phyloP scores from a whole-genome alignment of 164 flowering plant species.

The Santalum album region DNA sequence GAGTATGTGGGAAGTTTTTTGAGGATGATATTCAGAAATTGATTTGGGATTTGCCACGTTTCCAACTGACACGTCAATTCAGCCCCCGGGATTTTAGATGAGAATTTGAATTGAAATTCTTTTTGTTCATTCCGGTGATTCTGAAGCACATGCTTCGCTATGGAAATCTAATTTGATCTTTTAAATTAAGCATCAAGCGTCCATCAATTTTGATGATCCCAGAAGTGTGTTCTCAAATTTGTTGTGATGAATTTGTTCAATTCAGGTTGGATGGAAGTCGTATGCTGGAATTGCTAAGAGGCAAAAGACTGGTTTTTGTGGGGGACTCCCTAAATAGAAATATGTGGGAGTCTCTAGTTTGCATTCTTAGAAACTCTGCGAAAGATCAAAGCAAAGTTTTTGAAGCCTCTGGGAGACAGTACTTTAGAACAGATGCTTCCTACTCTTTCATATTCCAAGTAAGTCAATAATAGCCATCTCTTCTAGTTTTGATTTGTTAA shows the following conservation, averaged over 20 bases:
- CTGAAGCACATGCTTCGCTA: too few species aligned
- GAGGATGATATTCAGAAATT: too few species aligned
- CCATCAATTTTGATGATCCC: neutral
- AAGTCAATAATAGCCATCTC: constrained; percentile 9
- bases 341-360: constrained; percentile 97
- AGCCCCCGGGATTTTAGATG: too few species aligned
- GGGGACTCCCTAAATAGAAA: constrained; percentile 96
- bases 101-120: too few species aligned
- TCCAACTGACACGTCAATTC: too few species aligned
- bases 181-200: too few species aligned
- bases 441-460: constrained; percentile 76
- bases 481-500: neutral
- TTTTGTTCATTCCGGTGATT: too few species aligned
- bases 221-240: neutral
- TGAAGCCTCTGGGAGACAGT: constrained; percentile 66
- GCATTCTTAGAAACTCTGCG: constrained; percentile 56
- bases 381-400: constrained; percentile 64
- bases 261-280: constrained; percentile 57
- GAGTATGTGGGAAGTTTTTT: too few species aligned
- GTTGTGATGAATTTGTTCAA: constrained; percentile 2
- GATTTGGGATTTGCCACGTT: too few species aligned
- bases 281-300: constrained; percentile 68
- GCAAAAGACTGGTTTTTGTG: constrained; percentile 79
- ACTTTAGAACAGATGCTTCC: constrained; percentile 66
- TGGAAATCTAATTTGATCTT: too few species aligned